Conservation (phyloP, 441 rosid species). For the Gossypium armourianum region DNA sequence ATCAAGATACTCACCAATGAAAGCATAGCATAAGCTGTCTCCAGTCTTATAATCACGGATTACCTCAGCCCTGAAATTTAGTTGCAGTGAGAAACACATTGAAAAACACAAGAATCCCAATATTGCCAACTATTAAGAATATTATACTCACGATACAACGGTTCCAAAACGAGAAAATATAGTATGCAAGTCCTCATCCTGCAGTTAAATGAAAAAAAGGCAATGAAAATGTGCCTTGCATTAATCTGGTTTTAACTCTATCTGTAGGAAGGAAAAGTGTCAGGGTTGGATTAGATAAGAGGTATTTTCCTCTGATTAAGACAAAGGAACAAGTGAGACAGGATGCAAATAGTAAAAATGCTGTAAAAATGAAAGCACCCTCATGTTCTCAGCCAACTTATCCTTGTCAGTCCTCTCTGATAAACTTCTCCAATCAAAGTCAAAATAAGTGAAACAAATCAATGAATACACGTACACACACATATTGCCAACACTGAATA, state of each 20-base stretch:
- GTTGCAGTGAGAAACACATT: conserved; percentile 9
- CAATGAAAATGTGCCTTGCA: conserved; percentile 1
- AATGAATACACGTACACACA: not conserved
- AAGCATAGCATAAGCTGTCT: conserved; percentile 90
- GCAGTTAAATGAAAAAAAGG: conserved; percentile 23
- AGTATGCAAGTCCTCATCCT: conserved; percentile 96
- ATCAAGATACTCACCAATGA: conserved; percentile 52
- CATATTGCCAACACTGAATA: not conserved
- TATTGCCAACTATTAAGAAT: not conserved
- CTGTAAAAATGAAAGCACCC: not conserved
- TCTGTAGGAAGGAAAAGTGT: conserved; percentile 1
- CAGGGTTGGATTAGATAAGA: not conserved
- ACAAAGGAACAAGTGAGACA: not conserved
- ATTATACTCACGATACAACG: conserved; percentile 55
- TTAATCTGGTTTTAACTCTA: not conserved
- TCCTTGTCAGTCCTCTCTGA: not conserved
- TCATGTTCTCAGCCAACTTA: conserved; percentile 4
- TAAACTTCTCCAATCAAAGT: not conserved
- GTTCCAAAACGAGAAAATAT: conserved; percentile 95
- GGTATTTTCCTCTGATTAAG: not conserved
- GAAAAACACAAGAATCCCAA: not conserved
- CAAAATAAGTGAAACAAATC: not conserved
- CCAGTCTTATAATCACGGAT: conserved; percentile 95
- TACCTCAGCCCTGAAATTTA: conserved; percentile 59
- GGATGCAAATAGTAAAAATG: not conserved